Percentiles rank a stretch among this genome's conserved stretches.
Evolutionary conservation across 2,329 filamentous ascomycete species (phyloP).

Genomic region (Macrophomina phaseolina): DNA sequence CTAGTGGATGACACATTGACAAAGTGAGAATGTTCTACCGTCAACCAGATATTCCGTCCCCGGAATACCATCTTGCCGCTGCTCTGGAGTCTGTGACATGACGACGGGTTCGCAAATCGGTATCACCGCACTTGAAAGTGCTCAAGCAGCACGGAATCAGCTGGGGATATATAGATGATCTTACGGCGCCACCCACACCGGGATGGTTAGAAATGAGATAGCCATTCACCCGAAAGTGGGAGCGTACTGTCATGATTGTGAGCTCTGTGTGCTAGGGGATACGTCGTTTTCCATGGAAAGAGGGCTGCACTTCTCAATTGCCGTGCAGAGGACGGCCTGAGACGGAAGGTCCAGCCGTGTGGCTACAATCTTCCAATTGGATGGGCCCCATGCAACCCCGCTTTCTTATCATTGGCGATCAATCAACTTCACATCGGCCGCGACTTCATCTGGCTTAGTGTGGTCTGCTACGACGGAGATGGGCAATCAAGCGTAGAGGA

Average conservation of each 20-base stretch:
- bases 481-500: no score
- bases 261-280: neutral
- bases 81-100: neutral
- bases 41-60: conserved; percentile 43
- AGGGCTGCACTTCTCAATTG: no score
- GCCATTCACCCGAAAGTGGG: neutral
- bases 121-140: neutral
- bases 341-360: conserved; percentile 10
- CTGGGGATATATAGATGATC: no score
- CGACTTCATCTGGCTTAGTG: neutral
- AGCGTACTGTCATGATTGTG: neutral
- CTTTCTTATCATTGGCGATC: conserved; percentile 11
- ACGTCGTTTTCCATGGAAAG: neutral
- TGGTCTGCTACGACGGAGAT: no score
- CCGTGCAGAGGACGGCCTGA: neutral
- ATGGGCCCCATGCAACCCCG: neutral
- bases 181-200: no score
- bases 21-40: conserved; percentile 30
- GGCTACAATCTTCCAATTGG: neutral
- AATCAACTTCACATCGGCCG: neutral
- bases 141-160: no score
- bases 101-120: neutral
- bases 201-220: neutral
- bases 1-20: neutral
- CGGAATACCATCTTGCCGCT: conserved; percentile 35